Conservation (phyloP, 208 protist genomes). For the Leishmania mexicana region DNA sequence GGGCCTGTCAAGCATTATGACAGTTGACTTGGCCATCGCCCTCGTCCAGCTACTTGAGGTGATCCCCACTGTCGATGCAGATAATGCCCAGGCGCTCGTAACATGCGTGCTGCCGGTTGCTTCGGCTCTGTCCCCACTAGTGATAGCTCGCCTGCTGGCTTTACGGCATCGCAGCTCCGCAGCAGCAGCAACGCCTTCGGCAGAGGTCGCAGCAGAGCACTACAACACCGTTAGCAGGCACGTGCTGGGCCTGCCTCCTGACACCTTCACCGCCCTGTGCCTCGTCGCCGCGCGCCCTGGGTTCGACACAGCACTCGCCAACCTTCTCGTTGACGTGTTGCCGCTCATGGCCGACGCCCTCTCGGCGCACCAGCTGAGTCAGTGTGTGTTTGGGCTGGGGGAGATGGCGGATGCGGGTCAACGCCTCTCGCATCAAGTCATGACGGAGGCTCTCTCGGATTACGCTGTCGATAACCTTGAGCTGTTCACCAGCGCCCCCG, state of each 20-base stretch:
- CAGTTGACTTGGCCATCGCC: constrained; percentile 6
- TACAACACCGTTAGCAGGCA: neutral
- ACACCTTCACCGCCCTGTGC: constrained; percentile 24
- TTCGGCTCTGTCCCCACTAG: neutral
- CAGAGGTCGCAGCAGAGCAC: constrained; percentile 1
- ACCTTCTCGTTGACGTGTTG: constrained; percentile 43
- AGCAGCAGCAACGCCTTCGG: neutral
- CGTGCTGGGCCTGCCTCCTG: constrained; percentile 7
- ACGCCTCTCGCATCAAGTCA: constrained; percentile 74
- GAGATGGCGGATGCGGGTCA: constrained; percentile 59
- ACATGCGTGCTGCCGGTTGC: constrained; percentile 12
- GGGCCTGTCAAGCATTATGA: constrained; percentile 3
- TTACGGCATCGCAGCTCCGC: neutral
- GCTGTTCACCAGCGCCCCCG: constrained; percentile 61
- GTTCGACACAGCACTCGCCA: constrained; percentile 27
- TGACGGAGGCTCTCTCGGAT: constrained; percentile 60
- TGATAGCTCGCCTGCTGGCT: constrained; percentile 6
- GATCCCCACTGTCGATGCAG: neutral
- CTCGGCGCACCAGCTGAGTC: constrained; percentile 47
- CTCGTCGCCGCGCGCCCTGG: neutral
- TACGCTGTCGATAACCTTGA: constrained; percentile 77
- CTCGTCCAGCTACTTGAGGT: constrained; percentile 10
- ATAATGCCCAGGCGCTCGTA: constrained; percentile 5
- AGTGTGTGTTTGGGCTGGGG: constrained; percentile 57
- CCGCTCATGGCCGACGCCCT: constrained; percentile 51